Base-by-base conservation (phyloP, 768 basidiomycete species). In the Phallus indusiatus region DNA sequence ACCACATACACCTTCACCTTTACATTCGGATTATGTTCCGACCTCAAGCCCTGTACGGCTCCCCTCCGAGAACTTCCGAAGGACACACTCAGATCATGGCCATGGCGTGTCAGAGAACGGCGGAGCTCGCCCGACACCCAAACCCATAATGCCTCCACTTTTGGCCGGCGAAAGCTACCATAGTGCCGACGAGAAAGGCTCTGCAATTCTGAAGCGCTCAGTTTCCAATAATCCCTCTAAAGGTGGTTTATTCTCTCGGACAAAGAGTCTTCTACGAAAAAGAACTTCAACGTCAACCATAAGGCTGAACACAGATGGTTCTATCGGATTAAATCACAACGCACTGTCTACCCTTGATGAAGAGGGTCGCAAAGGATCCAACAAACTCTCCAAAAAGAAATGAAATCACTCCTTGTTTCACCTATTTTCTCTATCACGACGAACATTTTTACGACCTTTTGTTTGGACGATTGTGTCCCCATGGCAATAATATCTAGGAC, bases 231-330 rank as follows among this genome's bases (percentile, higher is more conserved):
- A 33, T 11, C 22, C 22, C n/a, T 46, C 47, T 28, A 56, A 56
- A 56, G 57, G 57, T 22, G 57, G 57, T 28, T 53, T 59, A 33
- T 52, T 59, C 12, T 21, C 48, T 28, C 49, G 37, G 49, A 59
- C 57, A 18, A 50, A 46, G 20, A 59, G 57, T 36, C 28, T 59
- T 16, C 22, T 59, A 49, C 57, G 57, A 11, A 59, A 59, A 36
- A 51, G 57, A 35, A 34, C 12, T 36, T 59, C 57, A n/a, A 50
- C 49, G 5, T 50, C 56, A 9, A 51, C 49, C 11, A 59, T 59
- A 21, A 59, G 20, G 49, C 37, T 51, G 35, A 48, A 51, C 21
- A 48, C 49, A 12, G 57, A 59, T 59, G 57, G 57, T 36, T 48
- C 57, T 14, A 59, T 59, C 18, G 22, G 35, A 18, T 51, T 42